A percentile compares a stretch with the other conserved stretches of the same genome.
These are phyloP conservation scores for Meyerozyma guilliermondii DNA, from an alignment of 1,139 yeast species.

Conservation along the genomic window DNA sequence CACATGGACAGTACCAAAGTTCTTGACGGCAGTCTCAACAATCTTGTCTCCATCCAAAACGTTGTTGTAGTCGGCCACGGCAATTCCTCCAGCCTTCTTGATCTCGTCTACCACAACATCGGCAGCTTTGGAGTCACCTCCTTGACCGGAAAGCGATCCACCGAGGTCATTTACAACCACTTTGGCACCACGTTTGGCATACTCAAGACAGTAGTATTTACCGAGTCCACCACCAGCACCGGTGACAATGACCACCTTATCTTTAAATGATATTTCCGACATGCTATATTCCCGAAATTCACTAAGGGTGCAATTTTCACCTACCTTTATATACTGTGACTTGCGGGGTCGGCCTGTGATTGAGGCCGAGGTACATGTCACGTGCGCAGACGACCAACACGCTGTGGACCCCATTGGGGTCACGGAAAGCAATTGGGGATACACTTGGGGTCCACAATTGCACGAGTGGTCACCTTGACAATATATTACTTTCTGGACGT, in stretches of 20 bases:
- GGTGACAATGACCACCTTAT: constrained; percentile 84
- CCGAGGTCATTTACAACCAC: constrained; percentile 94
- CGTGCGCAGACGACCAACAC: background rate
- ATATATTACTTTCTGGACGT: too few species aligned
- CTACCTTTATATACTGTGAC: background rate
- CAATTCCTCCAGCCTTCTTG: constrained; percentile 67
- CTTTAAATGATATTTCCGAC: constrained; percentile 53
- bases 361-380: constrained; percentile 1
- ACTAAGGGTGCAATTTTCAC: background rate
- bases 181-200: constrained; percentile 86
- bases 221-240: constrained; percentile 99
- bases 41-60: constrained; percentile 85
- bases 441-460: too few species aligned
- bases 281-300: constrained; percentile 10
- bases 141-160: constrained; percentile 72
- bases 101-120: constrained; percentile 88
- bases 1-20: constrained; percentile 85
- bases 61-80: constrained; percentile 93
- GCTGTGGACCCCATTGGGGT: too few species aligned
- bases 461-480: background rate
- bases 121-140: constrained; percentile 67
- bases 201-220: constrained; percentile 78
- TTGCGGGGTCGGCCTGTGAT: constrained; percentile 3
- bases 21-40: constrained; percentile 78
- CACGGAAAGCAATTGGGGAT: background rate